Evolutionary conservation across 495 filamentous ascomycete genomes (phyloP).

Genomic region (Pseudomonodictys pantanalensis): DNA sequence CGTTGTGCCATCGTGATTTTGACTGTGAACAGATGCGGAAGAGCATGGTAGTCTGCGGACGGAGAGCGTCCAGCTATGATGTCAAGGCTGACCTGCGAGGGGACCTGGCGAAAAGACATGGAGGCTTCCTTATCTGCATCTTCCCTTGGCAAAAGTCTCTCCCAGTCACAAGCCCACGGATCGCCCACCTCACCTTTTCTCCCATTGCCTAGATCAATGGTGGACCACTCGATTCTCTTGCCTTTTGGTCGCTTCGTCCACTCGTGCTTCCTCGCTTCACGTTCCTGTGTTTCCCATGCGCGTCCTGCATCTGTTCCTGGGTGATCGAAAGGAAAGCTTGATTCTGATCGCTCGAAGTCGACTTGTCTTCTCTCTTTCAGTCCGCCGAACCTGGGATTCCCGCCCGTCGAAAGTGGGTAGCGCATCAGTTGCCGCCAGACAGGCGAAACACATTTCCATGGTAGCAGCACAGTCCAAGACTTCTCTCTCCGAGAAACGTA

Average conservation of each 20-base stretch:
- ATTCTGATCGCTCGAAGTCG: constrained; percentile 70
- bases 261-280: constrained; percentile 55
- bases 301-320: constrained; percentile 79
- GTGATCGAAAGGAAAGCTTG: constrained; percentile 88
- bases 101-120: constrained; percentile 14
- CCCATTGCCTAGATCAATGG: constrained; percentile 68
- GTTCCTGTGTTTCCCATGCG: constrained; percentile 69
- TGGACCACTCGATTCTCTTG: constrained; percentile 73
- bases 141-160: constrained; percentile 50
- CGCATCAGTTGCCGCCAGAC: constrained; percentile 88
- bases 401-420: constrained; percentile 75
- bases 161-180: constrained; percentile 89
- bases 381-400: constrained; percentile 79
- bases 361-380: constrained; percentile 76
- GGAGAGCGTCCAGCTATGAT: constrained; percentile 2
- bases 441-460: constrained; percentile 85
- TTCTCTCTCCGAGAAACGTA: constrained; percentile 54
- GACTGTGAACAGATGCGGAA: constrained; percentile 52
- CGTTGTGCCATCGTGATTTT: constrained; percentile 57
- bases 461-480: constrained; percentile 81
- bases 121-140: background rate
- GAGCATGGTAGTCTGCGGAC: constrained; percentile 4
- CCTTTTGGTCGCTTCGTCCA: constrained; percentile 83
- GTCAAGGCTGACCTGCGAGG: background rate
- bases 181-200: constrained; percentile 79